A percentile compares a stretch with the other conserved stretches of the same genome.
Conservation (phyloP, 2,329 filamentous ascomycete genomes). For the Bipolaris zeicola region DNA sequence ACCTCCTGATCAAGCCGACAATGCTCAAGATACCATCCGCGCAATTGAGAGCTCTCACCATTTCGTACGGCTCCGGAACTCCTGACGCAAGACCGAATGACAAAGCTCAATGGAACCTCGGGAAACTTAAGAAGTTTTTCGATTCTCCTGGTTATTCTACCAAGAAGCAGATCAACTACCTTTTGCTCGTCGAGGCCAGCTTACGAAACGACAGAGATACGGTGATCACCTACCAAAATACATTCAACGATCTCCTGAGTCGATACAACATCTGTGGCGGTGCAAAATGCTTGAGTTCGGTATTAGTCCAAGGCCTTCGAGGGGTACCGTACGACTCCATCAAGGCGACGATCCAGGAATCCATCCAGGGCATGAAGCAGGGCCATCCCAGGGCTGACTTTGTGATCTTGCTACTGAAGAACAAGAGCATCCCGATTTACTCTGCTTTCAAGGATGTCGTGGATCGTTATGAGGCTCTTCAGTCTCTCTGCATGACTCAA, state of each 20-base stretch:
- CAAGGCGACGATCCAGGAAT: background rate
- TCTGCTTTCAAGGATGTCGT: background rate
- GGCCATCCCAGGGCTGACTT: background rate
- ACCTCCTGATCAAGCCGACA: background rate
- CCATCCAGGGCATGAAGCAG: background rate
- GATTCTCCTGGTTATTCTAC: background rate
- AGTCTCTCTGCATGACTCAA: slow-evolving; percentile 21
- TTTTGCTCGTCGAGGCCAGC: background rate
- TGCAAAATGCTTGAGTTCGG: background rate
- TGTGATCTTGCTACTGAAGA: background rate
- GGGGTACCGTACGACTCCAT: background rate
- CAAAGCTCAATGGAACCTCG: background rate
- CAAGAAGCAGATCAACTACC: background rate
- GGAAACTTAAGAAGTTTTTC: background rate
- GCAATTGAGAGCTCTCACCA: background rate
- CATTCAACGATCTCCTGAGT: background rate
- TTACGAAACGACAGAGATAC: background rate
- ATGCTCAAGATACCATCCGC: background rate
- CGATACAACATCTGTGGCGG: background rate
- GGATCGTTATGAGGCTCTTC: slow-evolving; percentile 22
- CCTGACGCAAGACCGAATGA: background rate
- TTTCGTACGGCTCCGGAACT: background rate
- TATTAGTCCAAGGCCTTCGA: background rate
- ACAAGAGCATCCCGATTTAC: background rate
- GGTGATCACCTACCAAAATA: background rate